Conservation (phyloP, 345 rosid genomes). For the Pistacia integerrima region DNA sequence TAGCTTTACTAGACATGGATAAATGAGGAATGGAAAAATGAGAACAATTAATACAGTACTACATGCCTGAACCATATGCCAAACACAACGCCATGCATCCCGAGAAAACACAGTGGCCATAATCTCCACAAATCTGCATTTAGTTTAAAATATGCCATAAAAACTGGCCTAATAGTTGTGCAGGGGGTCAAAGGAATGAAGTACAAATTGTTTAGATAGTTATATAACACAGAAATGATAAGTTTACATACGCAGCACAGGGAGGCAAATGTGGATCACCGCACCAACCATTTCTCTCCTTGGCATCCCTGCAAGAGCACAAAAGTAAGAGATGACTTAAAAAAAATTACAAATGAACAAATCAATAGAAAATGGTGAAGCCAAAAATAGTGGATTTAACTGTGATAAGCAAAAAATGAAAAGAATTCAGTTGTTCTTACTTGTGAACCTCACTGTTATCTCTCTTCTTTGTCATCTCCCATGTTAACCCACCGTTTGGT, state of each 20-base stretch:
- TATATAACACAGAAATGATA: neutral
- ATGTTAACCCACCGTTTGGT: conserved; percentile 71
- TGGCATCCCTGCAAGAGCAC: conserved; percentile 51
- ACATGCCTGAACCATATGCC: conserved; percentile 92
- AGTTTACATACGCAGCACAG: conserved; percentile 84
- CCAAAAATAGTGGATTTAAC: neutral
- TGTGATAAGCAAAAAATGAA: neutral
- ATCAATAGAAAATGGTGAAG: conserved; percentile 6
- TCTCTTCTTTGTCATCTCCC: conserved; percentile 96
- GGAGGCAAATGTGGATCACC: conserved; percentile 79
- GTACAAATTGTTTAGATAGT: neutral
- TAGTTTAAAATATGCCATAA: conserved; percentile 3
- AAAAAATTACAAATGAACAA: neutral
- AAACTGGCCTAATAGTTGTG: neutral
- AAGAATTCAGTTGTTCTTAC: conserved; percentile 40
- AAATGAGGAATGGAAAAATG: neutral
- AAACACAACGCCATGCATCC: conserved; percentile 93
- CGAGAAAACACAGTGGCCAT: conserved; percentile 98
- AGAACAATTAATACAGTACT: neutral
- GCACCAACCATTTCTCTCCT: conserved; percentile 92
- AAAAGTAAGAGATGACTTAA: conserved; percentile 1
- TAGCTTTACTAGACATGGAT: neutral
- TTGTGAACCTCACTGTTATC: conserved; percentile 82
- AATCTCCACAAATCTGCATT: conserved; percentile 87
- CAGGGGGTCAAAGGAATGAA: conserved; percentile 4